Percentiles rank a stretch among this genome's conserved stretches.
phyloP scores from a whole-genome alignment of 1,284 basidiomycete species.

The Puccinia hordei region DNA sequence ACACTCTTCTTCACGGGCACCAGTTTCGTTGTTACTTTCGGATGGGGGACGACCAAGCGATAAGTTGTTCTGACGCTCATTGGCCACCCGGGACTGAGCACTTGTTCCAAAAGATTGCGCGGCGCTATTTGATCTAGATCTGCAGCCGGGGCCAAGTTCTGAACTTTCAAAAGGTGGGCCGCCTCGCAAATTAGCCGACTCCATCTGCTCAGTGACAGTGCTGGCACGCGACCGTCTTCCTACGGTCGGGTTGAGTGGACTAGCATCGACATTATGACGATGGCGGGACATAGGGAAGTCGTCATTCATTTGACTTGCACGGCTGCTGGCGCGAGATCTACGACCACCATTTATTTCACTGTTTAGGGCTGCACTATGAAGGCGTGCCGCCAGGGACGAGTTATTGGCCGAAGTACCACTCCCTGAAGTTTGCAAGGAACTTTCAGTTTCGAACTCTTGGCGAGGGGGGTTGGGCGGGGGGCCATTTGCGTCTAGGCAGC shows the following conservation, averaged over 20 bases:
- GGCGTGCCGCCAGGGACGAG: slow-evolving; percentile 24
- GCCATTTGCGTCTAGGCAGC: slow-evolving; percentile 13
- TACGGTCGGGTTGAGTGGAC: slow-evolving; percentile 14
- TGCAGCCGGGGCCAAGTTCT: slow-evolving; percentile 11
- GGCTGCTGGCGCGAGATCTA: slow-evolving; percentile 36
- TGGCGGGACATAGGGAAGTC: slow-evolving; percentile 16
- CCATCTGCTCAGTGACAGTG: slow-evolving; percentile 10
- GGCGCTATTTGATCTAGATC: slow-evolving; percentile 45
- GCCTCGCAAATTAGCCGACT: slow-evolving; percentile 3
- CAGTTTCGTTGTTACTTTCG: slow-evolving; percentile 4
- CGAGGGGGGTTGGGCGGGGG: neutral
- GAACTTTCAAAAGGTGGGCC: neutral
- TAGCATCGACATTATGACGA: neutral
- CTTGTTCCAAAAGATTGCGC: slow-evolving; percentile 12
- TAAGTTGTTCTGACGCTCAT: neutral
- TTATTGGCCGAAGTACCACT: neutral
- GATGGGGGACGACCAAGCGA: slow-evolving; percentile 10
- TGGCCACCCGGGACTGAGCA: neutral
- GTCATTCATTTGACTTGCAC: slow-evolving; percentile 10
- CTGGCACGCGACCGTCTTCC: slow-evolving; percentile 26
- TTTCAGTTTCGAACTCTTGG: slow-evolving; percentile 5
- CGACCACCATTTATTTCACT: slow-evolving; percentile 45
- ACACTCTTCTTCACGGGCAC: neutral
- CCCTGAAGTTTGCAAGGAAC: neutral
- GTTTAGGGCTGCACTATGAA: slow-evolving; percentile 45